Conservation (phyloP, 345 rosid species). For the Aquilaria malaccensis region DNA sequence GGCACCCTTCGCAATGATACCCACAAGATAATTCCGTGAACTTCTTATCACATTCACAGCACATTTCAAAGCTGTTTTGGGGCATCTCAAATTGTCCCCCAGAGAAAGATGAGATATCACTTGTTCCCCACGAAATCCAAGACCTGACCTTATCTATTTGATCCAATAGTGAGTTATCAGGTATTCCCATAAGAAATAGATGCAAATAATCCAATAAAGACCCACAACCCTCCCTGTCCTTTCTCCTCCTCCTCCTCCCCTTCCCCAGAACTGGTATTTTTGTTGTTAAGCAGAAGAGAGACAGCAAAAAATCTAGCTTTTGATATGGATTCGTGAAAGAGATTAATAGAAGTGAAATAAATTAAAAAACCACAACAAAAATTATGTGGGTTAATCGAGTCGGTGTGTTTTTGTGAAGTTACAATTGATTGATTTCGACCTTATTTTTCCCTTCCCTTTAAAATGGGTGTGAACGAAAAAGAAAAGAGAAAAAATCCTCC, state of each 20-base stretch:
- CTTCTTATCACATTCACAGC: slow-evolving; percentile 41
- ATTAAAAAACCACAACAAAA: slow-evolving; percentile 48
- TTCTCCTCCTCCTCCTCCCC: slow-evolving; percentile 16
- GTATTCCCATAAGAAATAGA: slow-evolving; percentile 57
- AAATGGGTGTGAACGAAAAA: no score
- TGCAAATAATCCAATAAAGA: slow-evolving; percentile 10
- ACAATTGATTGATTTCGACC: slow-evolving; percentile 16
- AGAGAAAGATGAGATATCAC: slow-evolving; percentile 36
- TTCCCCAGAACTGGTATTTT: no score
- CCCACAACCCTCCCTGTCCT: slow-evolving; percentile 26
- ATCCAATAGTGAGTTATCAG: slow-evolving; percentile 63
- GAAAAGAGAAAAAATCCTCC: no score
- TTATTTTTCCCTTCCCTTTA: no score
- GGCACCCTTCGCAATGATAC: slow-evolving; percentile 58
- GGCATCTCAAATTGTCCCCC: slow-evolving; percentile 41
- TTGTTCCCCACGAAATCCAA: slow-evolving; percentile 64
- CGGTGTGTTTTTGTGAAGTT: slow-evolving; percentile 16
- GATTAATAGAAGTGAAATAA: no score
- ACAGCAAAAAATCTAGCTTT: not conserved
- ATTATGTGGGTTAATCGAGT: slow-evolving; percentile 36
- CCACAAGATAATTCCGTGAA: slow-evolving; percentile 16
- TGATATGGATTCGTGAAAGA: no score
- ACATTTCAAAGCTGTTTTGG: slow-evolving; percentile 29
- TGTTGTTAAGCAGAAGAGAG: not conserved
- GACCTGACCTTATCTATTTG: slow-evolving; percentile 62